Conservation (phyloP, 2,329 filamentous ascomycete species). For the Plenodomus biglobosus region DNA sequence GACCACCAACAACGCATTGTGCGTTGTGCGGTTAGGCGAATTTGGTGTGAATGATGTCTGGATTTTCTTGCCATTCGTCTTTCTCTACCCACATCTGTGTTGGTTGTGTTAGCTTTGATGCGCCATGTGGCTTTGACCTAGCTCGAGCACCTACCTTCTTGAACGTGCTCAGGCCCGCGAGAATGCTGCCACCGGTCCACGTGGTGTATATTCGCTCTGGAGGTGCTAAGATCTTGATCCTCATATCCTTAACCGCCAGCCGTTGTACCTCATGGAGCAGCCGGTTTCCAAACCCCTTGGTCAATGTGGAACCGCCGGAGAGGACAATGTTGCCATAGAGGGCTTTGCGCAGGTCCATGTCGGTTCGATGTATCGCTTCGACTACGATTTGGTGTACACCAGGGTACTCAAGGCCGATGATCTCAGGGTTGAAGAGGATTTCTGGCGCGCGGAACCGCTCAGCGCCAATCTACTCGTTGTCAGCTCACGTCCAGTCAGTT, state of each 20-base stretch:
- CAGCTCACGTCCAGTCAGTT: conserved; percentile 16
- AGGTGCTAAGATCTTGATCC: conserved; percentile 98
- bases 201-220: conserved; percentile 98
- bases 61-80: conserved; percentile 99
- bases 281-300: conserved; percentile 93
- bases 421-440: conserved; percentile 95
- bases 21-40: conserved; percentile 64
- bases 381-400: conserved; percentile 98
- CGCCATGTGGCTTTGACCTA: conserved; percentile 6
- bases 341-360: conserved; percentile 91
- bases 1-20: conserved; percentile 29
- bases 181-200: conserved; percentile 97
- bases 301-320: conserved; percentile 92
- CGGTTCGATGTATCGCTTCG: conserved; percentile 90
- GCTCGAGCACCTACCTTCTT: conserved; percentile 70
- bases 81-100: conserved; percentile 98
- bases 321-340: conserved; percentile 97
- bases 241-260: conserved; percentile 96
- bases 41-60: conserved; percentile 97
- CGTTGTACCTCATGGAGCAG: conserved; percentile 89
- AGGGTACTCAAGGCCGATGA: conserved; percentile 95
- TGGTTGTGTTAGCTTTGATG: conserved; percentile 27
- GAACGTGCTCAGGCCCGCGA: conserved; percentile 95
- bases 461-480: conserved; percentile 68
- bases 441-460: conserved; percentile 96